Percentiles rank a stretch among this genome's conserved stretches.
phyloP scores from a whole-genome alignment of 495 filamentous ascomycete genomes.

The Aspergillus sclerotiicarbonarius region DNA sequence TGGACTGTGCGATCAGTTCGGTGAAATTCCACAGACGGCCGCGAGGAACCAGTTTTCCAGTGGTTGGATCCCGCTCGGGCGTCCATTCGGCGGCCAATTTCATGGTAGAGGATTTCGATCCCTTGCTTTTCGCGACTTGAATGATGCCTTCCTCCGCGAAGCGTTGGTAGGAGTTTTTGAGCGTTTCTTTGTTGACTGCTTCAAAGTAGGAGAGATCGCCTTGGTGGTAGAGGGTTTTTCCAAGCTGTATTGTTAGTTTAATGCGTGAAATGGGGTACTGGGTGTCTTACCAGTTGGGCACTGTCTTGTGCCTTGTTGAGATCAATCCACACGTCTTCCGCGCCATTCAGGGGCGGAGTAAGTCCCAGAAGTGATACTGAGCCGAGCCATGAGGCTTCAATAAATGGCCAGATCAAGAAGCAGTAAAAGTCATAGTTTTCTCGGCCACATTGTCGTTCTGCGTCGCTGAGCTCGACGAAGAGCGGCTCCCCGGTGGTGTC shows the following conservation, averaged over 20 bases:
- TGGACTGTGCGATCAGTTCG: slow-evolving; percentile 75
- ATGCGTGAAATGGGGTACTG: not conserved
- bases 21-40: slow-evolving; percentile 88
- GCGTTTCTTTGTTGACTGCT: slow-evolving; percentile 94
- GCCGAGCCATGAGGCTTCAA: slow-evolving; percentile 89
- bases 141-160: slow-evolving; percentile 92
- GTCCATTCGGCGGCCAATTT: slow-evolving; percentile 76
- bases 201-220: slow-evolving; percentile 96
- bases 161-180: slow-evolving; percentile 85
- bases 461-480: slow-evolving; percentile 69
- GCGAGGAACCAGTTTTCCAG: slow-evolving; percentile 60
- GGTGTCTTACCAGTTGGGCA: slow-evolving; percentile 68
- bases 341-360: slow-evolving; percentile 62
- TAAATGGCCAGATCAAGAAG: slow-evolving; percentile 97
- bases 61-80: slow-evolving; percentile 60
- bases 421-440: slow-evolving; percentile 99
- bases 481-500: slow-evolving; percentile 53
- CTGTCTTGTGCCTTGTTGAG: slow-evolving; percentile 73
- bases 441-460: slow-evolving; percentile 71
- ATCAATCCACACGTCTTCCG: slow-evolving; percentile 72
- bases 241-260: slow-evolving; percentile 53
- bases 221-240: slow-evolving; percentile 97
- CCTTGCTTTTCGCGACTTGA: slow-evolving; percentile 62
- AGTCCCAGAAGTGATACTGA: slow-evolving; percentile 83
- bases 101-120: slow-evolving; percentile 53